These are phyloP conservation scores for Backusella luteola DNA, from an alignment of 192 early-diverging fungal genomes.

Conservation along the genomic window DNA sequence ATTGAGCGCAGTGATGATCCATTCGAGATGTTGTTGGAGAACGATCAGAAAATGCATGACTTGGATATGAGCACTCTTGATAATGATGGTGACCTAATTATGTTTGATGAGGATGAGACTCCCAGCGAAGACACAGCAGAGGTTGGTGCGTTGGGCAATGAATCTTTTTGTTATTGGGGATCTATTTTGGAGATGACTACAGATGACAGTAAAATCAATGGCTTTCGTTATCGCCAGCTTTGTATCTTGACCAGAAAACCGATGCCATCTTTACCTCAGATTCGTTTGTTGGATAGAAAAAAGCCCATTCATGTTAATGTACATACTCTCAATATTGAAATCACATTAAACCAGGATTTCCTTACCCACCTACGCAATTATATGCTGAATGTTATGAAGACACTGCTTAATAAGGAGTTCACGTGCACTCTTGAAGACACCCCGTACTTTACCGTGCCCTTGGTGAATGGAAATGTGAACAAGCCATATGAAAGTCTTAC, in stretches of 20 bases:
- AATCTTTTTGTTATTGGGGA: conserved; percentile 19
- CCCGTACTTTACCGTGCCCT: conserved; percentile 57
- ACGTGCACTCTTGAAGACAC: conserved; percentile 45
- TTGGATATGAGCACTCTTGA: not conserved
- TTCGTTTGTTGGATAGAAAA: conserved; percentile 31
- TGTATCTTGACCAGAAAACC: conserved; percentile 42
- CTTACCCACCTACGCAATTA: conserved; percentile 45
- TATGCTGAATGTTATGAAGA: conserved; percentile 46
- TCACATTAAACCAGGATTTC: conserved; percentile 32
- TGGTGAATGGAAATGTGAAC: not conserved
- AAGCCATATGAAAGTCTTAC: conserved; percentile 33
- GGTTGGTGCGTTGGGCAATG: not conserved
- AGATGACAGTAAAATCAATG: conserved; percentile 1
- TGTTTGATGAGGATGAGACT: not conserved
- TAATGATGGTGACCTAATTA: not conserved
- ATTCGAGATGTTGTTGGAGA: not conserved
- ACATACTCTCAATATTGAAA: not conserved
- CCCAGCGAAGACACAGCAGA: not conserved
- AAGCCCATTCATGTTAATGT: conserved; percentile 13
- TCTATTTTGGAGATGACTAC: conserved; percentile 23
- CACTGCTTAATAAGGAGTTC: conserved; percentile 46
- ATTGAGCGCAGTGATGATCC: not conserved
- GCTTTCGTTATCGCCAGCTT: conserved; percentile 35
- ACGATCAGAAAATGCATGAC: too few species aligned
- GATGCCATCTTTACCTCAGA: conserved; percentile 31